These are phyloP conservation scores for Botrytis elliptica DNA, from an alignment of 2,329 filamentous ascomycete species.

Conservation along the genomic window DNA sequence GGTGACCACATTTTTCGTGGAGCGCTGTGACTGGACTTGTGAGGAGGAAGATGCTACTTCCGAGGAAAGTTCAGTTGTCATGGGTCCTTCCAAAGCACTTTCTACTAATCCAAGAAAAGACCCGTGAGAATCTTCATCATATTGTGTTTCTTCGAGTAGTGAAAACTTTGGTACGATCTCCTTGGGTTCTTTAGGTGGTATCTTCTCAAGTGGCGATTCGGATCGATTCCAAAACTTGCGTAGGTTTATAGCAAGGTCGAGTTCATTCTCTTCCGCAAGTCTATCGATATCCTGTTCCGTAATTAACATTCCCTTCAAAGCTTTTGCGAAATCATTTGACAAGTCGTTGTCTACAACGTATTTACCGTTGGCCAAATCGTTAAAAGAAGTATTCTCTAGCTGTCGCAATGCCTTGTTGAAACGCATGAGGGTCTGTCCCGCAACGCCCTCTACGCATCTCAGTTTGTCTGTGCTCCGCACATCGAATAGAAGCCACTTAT, in stretches of 20 bases:
- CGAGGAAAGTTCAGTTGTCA: too few species aligned
- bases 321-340: background rate
- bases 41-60: background rate
- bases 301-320: background rate
- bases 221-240: background rate
- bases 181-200: background rate
- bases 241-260: background rate
- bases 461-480: background rate
- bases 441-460: background rate
- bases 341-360: conserved; percentile 1
- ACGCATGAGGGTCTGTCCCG: conserved; percentile 1
- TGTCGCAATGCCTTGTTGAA: conserved; percentile 6
- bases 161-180: background rate
- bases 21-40: background rate
- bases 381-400: background rate
- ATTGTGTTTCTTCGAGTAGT: background rate
- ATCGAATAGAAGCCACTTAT: conserved; percentile 17
- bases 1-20: too few species aligned
- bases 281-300: background rate
- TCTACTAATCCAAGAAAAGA: background rate
- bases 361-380: background rate
- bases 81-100: background rate
- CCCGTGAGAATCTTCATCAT: background rate
- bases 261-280: background rate
- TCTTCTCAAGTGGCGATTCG: background rate